A percentile compares a stretch with the other conserved stretches of the same genome.
phyloP scores from a whole-genome alignment of 2,329 filamentous ascomycete genomes.

The Xylariaceae sp. region DNA sequence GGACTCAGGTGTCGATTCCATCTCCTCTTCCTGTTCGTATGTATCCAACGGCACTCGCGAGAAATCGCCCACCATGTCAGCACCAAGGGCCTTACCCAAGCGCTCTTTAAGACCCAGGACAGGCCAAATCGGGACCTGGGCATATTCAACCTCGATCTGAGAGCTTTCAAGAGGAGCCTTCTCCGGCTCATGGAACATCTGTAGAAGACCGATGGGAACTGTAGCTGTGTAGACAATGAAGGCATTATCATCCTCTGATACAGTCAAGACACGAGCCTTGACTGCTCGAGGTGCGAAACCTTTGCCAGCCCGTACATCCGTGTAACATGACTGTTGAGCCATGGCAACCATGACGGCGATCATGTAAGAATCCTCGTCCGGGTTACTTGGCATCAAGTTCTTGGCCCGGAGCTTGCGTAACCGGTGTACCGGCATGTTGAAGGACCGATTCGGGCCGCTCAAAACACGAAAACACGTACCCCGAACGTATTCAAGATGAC shows the following conservation, averaged over 20 bases:
- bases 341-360: conserved; percentile 53
- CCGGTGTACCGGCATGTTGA: conserved; percentile 47
- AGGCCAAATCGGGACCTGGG: conserved; percentile 52
- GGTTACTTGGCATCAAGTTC: conserved; percentile 45
- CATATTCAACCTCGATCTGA: conserved; percentile 47
- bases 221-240: conserved; percentile 54
- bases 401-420: conserved; percentile 48
- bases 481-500: conserved; percentile 45
- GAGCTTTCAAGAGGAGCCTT: conserved; percentile 35
- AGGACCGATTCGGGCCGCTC: conserved; percentile 37
- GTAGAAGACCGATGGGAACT: conserved; percentile 47
- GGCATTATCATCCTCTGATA: conserved; percentile 44
- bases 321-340: conserved; percentile 56
- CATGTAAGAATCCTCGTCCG: conserved; percentile 52
- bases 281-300: conserved; percentile 39
- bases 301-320: conserved; percentile 15
- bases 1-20: conserved; percentile 3
- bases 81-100: conserved; percentile 51
- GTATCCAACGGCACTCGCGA: conserved; percentile 43
- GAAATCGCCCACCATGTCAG: conserved; percentile 47
- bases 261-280: conserved; percentile 48
- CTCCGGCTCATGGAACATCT: conserved; percentile 49
- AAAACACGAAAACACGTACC: conserved; percentile 46
- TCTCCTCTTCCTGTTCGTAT: conserved; percentile 37
- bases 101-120: conserved; percentile 54